Evolutionary conservation across 2,329 filamentous ascomycete genomes (phyloP).

Genomic region (Trichophyton rubrum): DNA sequence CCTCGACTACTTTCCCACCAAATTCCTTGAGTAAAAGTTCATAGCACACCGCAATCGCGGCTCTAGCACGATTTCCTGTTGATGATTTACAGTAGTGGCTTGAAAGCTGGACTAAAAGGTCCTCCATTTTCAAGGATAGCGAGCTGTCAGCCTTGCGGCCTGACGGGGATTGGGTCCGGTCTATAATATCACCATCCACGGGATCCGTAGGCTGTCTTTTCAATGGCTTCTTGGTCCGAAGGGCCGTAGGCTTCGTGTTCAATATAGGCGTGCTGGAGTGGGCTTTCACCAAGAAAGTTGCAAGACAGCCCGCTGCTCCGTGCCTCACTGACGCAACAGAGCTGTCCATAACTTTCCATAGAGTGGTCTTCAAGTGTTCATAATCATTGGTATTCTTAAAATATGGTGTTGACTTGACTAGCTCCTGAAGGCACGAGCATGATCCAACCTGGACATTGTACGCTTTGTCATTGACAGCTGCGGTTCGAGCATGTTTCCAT

Average conservation of each 20-base stretch:
- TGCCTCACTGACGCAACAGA: conserved; percentile 62
- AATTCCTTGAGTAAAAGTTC: conserved; percentile 65
- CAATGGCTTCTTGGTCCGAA: conserved; percentile 61
- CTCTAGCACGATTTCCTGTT: conserved; percentile 67
- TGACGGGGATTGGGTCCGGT: conserved; percentile 48
- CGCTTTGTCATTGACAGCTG: conserved; percentile 68
- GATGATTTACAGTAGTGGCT: conserved; percentile 65
- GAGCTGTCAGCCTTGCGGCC: conserved; percentile 50
- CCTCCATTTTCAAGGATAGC: conserved; percentile 60
- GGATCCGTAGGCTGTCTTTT: conserved; percentile 46
- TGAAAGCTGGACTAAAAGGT: conserved; percentile 68
- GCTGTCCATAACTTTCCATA: conserved; percentile 82
- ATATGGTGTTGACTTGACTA: conserved; percentile 60
- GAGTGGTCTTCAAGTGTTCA: conserved; percentile 66
- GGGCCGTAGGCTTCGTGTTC: conserved; percentile 45
- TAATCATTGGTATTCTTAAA: conserved; percentile 86
- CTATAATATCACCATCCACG: conserved; percentile 53
- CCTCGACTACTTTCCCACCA: conserved; percentile 70
- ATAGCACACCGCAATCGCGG: conserved; percentile 79
- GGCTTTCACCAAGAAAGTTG: conserved; percentile 68
- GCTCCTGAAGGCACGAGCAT: conserved; percentile 63
- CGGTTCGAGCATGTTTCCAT: conserved; percentile 79
- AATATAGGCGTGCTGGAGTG: conserved; percentile 51
- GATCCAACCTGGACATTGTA: conserved; percentile 65
- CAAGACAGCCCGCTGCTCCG: conserved; percentile 73